These are phyloP conservation scores for Lasiosphaeria hispida DNA, from an alignment of 495 filamentous ascomycete genomes.

Conservation along the genomic window DNA sequence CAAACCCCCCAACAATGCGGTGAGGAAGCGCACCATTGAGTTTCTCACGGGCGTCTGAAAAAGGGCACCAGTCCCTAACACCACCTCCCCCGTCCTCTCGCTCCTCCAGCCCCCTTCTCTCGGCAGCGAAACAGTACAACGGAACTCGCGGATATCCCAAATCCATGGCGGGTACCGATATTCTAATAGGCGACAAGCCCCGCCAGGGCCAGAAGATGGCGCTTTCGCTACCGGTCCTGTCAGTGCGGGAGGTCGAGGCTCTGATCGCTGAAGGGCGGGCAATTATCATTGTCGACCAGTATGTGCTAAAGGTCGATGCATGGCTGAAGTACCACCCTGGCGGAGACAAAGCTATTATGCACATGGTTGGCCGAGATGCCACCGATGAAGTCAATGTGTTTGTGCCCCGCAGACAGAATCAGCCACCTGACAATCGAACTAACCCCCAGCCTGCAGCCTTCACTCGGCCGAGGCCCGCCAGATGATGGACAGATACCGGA, in stretches of 20 bases:
- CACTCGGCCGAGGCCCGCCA: conserved; percentile 76
- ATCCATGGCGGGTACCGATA: neutral
- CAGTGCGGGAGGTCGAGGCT: conserved; percentile 76
- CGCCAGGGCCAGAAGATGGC: neutral
- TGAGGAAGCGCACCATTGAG: too few species aligned
- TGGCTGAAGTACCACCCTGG: conserved; percentile 91
- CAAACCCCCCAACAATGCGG: too few species aligned
- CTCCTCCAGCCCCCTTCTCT: too few species aligned
- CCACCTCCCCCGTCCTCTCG: too few species aligned
- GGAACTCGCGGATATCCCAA: neutral
- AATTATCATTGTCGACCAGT: conserved; percentile 75
- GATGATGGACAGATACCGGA: conserved; percentile 78
- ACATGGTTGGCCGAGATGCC: conserved; percentile 96
- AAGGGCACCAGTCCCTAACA: too few species aligned
- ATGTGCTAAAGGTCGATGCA: conserved; percentile 81
- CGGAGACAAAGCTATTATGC: conserved; percentile 85
- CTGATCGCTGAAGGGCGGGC: conserved; percentile 82
- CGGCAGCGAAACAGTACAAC: too few species aligned
- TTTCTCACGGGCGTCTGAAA: too few species aligned
- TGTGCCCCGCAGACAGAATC: conserved; percentile 33
- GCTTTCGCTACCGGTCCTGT: conserved; percentile 45
- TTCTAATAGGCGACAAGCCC: neutral
- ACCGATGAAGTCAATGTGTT: conserved; percentile 94
- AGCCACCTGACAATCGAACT: neutral
- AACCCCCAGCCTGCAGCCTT: conserved; percentile 50